Evolutionary conservation across 768 basidiomycete genomes (phyloP).

Genomic region (Chalciporus piperatus): DNA sequence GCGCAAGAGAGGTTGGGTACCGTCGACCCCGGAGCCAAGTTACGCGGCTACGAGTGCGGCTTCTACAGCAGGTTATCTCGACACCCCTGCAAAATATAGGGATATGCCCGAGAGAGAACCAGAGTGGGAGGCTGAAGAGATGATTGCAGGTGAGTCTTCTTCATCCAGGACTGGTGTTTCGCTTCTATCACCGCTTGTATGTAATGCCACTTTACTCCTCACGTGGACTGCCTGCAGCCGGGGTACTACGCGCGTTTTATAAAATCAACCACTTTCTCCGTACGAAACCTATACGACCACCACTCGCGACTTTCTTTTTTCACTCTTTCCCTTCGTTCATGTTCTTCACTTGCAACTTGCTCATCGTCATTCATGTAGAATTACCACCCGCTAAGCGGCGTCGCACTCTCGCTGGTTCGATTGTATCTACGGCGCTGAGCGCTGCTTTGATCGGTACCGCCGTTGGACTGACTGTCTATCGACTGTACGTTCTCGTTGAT

Average conservation of each 20-base stretch:
- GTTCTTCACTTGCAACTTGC: constrained; percentile 35
- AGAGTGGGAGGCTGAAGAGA: constrained; percentile 44
- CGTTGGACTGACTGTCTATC: constrained; percentile 83
- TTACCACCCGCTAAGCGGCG: constrained; percentile 76
- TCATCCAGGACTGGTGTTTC: constrained; percentile 13
- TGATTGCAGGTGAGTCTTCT: constrained; percentile 42
- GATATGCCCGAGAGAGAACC: constrained; percentile 31
- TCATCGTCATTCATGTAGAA: constrained; percentile 60
- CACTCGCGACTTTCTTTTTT: constrained; percentile 3
- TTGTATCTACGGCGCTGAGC: constrained; percentile 80
- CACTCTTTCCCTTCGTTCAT: constrained; percentile 24
- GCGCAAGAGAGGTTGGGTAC: constrained; percentile 74
- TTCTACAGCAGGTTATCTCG: constrained; percentile 62
- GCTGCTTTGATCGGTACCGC: constrained; percentile 85
- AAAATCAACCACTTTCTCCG: constrained; percentile 16
- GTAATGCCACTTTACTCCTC: constrained; percentile 19
- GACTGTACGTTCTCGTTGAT: constrained; percentile 56
- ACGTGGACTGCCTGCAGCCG: neutral
- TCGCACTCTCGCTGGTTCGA: constrained; percentile 75
- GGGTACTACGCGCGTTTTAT: neutral
- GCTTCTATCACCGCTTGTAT: constrained; percentile 3
- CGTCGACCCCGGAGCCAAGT: constrained; percentile 55
- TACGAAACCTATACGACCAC: no score
- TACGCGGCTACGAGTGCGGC: constrained; percentile 49
- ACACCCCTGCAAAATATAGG: constrained; percentile 64